Base-by-base conservation (phyloP, 805 yeast genomes). In the Myxozyma sirexii region DNA sequence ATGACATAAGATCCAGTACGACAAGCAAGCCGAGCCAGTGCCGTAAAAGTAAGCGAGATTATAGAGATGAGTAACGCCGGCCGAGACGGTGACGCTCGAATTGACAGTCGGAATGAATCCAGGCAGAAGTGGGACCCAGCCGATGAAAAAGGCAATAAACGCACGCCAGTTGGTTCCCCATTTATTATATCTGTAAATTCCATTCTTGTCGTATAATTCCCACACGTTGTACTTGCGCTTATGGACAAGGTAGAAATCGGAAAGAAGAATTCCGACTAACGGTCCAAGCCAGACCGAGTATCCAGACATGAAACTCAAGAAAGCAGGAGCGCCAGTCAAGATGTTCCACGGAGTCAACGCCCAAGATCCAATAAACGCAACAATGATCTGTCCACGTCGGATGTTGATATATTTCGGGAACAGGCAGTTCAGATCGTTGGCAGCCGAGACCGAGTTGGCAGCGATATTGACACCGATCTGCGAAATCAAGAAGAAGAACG, bases 401-500 rank as follows among this genome's bases (percentile, higher is more conserved):
- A 80, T 73, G 70, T 75, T 80, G 64, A 80, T 66, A 69, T 72
- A 79, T 43, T 75, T 74, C 3, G 84, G 84, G 53, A 78, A 69
- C 67, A 80, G 67, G 1, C 80, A 80, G 6, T 80, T 52, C 19
- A 60, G 46, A 55, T 76, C 80, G 12, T 77, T 77, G 42, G 77
- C 79, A 56, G 75, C 73, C 6, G 77, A 74, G 55, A 76, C 71
- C 21, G 79, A 76, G 68, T 76, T 76, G 46, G 78, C 78, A 6
- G 88, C 79, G 60, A 63, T 82, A 69, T 87, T 87, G 5, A 89
- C 85, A 69, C 90, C 91, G 60, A 87, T 72, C 75, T 86, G 91
- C 49, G 89, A 89, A 59, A 86, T 72, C 6, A 85, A 82, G 71
- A 87, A 86, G 0, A 83, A 51, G 45, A 63, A 56, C 3, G 61